Percentiles rank a stretch among this genome's conserved stretches.
Conservation (phyloP, 2,329 filamentous ascomycete genomes). For the Cryphonectria naterciae region DNA sequence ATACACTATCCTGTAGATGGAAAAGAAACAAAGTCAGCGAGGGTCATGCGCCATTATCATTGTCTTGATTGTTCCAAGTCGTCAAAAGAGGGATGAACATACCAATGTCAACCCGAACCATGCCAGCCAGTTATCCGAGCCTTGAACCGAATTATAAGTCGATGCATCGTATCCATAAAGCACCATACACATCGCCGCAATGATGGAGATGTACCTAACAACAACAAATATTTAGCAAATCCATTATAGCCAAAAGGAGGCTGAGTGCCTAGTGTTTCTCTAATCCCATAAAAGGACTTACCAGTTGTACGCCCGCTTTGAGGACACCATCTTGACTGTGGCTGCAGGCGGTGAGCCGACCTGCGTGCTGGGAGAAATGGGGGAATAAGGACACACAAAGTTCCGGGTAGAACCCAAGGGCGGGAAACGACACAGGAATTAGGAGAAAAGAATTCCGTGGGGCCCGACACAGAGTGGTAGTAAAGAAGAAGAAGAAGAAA, state of each 20-base stretch:
- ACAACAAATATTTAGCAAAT: background rate
- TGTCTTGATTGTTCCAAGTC: background rate
- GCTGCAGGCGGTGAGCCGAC: conserved; percentile 20
- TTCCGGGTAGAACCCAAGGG: background rate
- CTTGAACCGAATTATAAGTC: conserved; percentile 74
- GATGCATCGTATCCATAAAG: conserved; percentile 76
- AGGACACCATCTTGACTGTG: conserved; percentile 34
- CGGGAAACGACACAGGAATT: background rate
- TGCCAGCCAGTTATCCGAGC: conserved; percentile 66
- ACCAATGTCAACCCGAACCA: conserved; percentile 60
- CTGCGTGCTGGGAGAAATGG: conserved; percentile 7
- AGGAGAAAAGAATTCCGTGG: background rate
- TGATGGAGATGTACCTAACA: conserved; percentile 66
- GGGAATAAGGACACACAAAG: background rate
- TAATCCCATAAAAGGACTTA: background rate
- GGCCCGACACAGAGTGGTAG: background rate
- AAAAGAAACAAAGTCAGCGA: background rate
- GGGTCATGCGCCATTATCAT: no score
- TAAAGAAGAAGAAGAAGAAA: background rate
- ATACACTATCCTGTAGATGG: conserved; percentile 31
- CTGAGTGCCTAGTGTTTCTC: background rate
- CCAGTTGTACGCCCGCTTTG: conserved; percentile 37
- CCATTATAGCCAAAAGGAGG: no score
- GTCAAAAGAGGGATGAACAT: conserved; percentile 24
- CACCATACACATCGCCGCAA: conserved; percentile 75